Percentiles rank a stretch among this genome's conserved stretches.
phyloP scores from a whole-genome alignment of 2,329 filamentous ascomycete genomes.

The Fusarium decemcellulare region DNA sequence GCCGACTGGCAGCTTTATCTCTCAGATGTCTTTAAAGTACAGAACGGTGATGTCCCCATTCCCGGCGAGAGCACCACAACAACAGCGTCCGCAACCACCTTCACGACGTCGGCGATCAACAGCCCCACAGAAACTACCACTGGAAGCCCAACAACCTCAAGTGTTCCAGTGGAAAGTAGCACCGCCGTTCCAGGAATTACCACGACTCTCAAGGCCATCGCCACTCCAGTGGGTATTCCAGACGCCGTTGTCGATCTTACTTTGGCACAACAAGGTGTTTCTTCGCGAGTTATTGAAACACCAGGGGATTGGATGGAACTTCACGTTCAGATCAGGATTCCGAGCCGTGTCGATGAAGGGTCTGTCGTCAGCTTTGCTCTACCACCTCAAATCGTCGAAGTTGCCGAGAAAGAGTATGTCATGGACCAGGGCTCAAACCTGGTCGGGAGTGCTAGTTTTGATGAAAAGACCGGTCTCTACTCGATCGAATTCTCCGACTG shows the following conservation, averaged over 20 bases:
- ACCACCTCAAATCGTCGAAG: slow-evolving; percentile 16
- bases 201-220: background rate
- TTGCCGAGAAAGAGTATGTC: slow-evolving; percentile 15
- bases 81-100: background rate
- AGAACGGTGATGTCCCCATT: background rate
- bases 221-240: background rate
- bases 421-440: background rate
- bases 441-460: background rate
- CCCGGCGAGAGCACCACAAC: background rate
- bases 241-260: background rate
- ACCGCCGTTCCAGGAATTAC: background rate
- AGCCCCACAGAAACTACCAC: background rate
- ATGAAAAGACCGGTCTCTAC: background rate
- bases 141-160: background rate
- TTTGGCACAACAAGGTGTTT: background rate
- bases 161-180: background rate
- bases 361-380: slow-evolving; percentile 16
- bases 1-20: background rate
- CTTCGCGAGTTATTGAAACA: background rate
- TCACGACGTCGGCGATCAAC: background rate
- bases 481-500: slow-evolving; percentile 11
- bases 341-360: background rate
- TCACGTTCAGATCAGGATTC: background rate
- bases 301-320: background rate
- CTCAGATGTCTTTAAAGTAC: background rate